phyloP scores from a whole-genome alignment of 2,329 filamentous ascomycete genomes.

The Epichloe glyceriae region DNA sequence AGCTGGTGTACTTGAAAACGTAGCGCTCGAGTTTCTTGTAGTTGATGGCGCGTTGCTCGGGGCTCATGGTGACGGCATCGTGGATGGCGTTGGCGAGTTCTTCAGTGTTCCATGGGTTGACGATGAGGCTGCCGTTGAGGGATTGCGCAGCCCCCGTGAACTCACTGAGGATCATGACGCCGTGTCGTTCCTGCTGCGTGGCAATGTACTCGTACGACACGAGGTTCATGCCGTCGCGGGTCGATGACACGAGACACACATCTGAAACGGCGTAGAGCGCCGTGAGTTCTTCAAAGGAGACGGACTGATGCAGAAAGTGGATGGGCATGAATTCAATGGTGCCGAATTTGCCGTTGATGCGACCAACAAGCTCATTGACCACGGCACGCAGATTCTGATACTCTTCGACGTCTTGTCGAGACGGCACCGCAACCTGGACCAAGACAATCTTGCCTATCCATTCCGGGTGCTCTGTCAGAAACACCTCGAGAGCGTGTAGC shows the following conservation, averaged over 20 bases:
- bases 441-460: constrained; percentile 97
- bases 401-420: constrained; percentile 89
- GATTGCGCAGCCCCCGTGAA: constrained; percentile 94
- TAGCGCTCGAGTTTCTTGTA: constrained; percentile 89
- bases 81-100: constrained; percentile 88
- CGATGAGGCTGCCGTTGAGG: constrained; percentile 82
- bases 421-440: constrained; percentile 91
- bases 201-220: constrained; percentile 98
- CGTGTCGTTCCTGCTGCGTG: constrained; percentile 78
- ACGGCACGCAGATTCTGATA: constrained; percentile 93
- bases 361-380: constrained; percentile 90
- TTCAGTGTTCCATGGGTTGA: constrained; percentile 98
- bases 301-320: constrained; percentile 94
- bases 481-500: constrained; percentile 88
- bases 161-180: constrained; percentile 88
- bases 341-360: constrained; percentile 94
- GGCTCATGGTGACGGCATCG: constrained; percentile 91
- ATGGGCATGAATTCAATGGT: constrained; percentile 98
- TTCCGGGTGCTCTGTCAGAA: constrained; percentile 91
- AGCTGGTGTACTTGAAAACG: constrained; percentile 93
- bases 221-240: constrained; percentile 97
- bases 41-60: constrained; percentile 75
- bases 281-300: constrained; percentile 87
- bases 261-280: constrained; percentile 88
- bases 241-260: constrained; percentile 83